Conservation (phyloP, 2,329 filamentous ascomycete genomes). For the Endoconidiophora laricicola region DNA sequence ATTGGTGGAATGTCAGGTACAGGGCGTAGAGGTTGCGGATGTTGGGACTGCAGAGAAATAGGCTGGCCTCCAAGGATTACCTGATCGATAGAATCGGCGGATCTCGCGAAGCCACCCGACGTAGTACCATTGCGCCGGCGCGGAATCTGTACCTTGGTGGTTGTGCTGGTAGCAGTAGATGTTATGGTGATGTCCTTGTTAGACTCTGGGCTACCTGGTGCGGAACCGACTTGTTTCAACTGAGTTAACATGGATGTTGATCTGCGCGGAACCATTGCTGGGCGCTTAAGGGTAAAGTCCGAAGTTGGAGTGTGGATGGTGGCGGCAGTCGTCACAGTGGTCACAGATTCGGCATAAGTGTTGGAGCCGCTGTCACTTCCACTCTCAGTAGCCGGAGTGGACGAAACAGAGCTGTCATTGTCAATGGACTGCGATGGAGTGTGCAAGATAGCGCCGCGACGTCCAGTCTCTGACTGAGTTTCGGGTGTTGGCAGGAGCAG, state of each 20-base stretch:
- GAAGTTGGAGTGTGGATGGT: neutral
- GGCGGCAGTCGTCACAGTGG: slow-evolving; percentile 4
- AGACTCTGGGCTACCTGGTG: neutral
- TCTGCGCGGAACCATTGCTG: slow-evolving; percentile 8
- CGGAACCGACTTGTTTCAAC: slow-evolving; percentile 2
- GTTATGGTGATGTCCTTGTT: slow-evolving; percentile 7
- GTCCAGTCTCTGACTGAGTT: slow-evolving; percentile 3
- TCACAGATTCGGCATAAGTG: slow-evolving; percentile 8
- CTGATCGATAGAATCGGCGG: slow-evolving; percentile 7
- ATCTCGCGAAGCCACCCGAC: slow-evolving; percentile 1
- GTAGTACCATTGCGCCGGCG: slow-evolving; percentile 7
- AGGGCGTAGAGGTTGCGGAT: slow-evolving; percentile 7
- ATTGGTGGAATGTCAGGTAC: slow-evolving; percentile 12
- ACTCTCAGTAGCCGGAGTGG: slow-evolving; percentile 4
- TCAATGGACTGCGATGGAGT: slow-evolving; percentile 3
- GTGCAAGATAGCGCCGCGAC: slow-evolving; percentile 6
- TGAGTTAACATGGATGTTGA: slow-evolving; percentile 10
- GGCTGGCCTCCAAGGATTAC: slow-evolving; percentile 5
- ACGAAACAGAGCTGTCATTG: slow-evolving; percentile 3
- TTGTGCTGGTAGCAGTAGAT: slow-evolving; percentile 5
- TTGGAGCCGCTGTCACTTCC: slow-evolving; percentile 5
- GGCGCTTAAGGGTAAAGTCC: neutral
- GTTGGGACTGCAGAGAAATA: slow-evolving; percentile 3
- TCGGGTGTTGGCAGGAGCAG: slow-evolving; percentile 4
- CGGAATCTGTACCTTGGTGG: slow-evolving; percentile 6